Evolutionary conservation across 345 rosid species (phyloP), one percentile per base, ranked within the genome.

Genomic region (Hirschfeldia incana): DNA sequence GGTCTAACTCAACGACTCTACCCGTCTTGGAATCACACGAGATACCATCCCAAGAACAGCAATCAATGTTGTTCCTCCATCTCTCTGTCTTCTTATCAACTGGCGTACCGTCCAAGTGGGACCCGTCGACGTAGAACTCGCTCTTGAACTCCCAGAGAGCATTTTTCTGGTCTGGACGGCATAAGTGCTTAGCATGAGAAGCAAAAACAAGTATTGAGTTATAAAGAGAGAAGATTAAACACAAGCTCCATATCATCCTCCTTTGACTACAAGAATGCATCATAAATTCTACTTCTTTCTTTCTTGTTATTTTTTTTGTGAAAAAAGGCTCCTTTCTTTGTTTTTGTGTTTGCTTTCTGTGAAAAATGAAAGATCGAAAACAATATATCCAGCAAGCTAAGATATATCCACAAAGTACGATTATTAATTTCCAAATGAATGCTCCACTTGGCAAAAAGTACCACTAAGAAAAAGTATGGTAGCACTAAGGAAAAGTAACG

Each of bases 141-240:
- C 10, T 77, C 44, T 62, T 70, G 44, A 77, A 63, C 16, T 71
- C 76, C 65, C 28, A 63, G 4, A 78, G 76, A 71, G 76, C 81
- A 53, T 49, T 11, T 32, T 2, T 78, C 72, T 78, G 81, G 59
- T 78, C 60, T 51, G 30, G 15, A 78, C 34, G 46, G 10, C 59
- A 53, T 10, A 53, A 16, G 59, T 53, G 59, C 27, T 1, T 16
- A 15, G 59, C 59, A 16, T 3, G 30, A 77, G 75, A 61, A 61
- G 60, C 65, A 29, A 55, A 5, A 65, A 28, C 69, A 32, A 44
- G 74, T 13, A n/a, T 13, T 8, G 68, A 4, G n/a, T 44, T 12
- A 5, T 0, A 59, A 61, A 59, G 11, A 0, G 37, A 61, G 8
- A 76, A 30, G 29, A 60, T 0, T 5, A 69, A n/a, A 49, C 57